Conservation (phyloP, 2,329 filamentous ascomycete genomes). For the Dactylonectria macrodidyma region DNA sequence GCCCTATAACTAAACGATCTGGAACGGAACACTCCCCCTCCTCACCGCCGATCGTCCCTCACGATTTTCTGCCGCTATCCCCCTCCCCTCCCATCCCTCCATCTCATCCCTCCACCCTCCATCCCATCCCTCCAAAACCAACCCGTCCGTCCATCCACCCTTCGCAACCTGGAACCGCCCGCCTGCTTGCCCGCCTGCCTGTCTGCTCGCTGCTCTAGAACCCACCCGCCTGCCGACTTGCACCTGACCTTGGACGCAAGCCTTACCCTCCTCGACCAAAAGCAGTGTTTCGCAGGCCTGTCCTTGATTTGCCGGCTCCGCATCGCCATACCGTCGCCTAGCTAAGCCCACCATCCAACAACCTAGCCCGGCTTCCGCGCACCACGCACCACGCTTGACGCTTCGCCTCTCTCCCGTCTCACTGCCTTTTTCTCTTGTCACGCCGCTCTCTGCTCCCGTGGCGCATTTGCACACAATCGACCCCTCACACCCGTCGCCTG, state of each 20-base stretch:
- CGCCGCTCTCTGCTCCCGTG: conserved; percentile 46
- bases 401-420: conserved; percentile 48
- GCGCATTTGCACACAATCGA: conserved; percentile 43
- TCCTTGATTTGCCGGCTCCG: conserved; percentile 33
- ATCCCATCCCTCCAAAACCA: conserved; percentile 27
- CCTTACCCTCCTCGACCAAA: conserved; percentile 45
- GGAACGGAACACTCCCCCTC: conserved; percentile 34
- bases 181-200: too few species aligned
- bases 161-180: conserved; percentile 28
- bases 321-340: conserved; percentile 27
- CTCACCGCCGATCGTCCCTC: conserved; percentile 47
- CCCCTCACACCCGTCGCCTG: conserved; percentile 43
- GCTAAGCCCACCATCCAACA: conserved; percentile 3
- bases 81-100: conserved; percentile 30
- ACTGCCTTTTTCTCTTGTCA: conserved; percentile 45
- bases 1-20: conserved; percentile 45
- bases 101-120: conserved; percentile 34
- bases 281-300: conserved; percentile 25
- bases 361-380: conserved; percentile 12
- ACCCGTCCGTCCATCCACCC: conserved; percentile 30
- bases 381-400: conserved; percentile 18
- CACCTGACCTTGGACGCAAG: conserved; percentile 47
- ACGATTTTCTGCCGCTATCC: conserved; percentile 44
- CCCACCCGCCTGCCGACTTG: conserved; percentile 35
- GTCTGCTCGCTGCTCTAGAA: conserved; percentile 6